Evolutionary conservation across 345 rosid genomes (phyloP), one percentile per base, ranked within the genome.

Genomic region (Camelina neglecta): DNA sequence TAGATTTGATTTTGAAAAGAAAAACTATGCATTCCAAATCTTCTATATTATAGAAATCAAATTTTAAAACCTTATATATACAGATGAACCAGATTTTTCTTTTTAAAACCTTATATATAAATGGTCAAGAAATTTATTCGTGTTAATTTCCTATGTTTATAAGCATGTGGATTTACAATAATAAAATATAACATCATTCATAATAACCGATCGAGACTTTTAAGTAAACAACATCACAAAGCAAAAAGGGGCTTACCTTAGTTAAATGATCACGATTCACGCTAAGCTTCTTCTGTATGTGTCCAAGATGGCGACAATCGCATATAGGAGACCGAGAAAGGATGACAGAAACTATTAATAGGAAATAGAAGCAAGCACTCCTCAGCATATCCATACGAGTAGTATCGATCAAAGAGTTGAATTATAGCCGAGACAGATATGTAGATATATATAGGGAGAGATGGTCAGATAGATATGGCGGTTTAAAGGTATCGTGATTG

Each of bases 221-320:
- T 18, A 53, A 1, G 29, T 26, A 51, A 1, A 13, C 13, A 51
- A 9, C 36, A 29, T 53, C 31, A 23, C 13, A 49, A 24, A 38
- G 1, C 21, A 24, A 47, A 63, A 29, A 29, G 45, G 64, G 18
- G 64, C 77, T 75, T 81, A 75, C 81, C 81, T 78, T 72, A 16
- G n/a, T 53, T 36, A 73, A 33, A 7, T 67, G 63, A 65, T 71
- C 33, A 15, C 11, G 74, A 72, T 72, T 73, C 70, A 77, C 73
- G 55, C 65, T 69, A 49, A 61, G 80, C 69, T 77, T 72, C 63
- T 75, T 68, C 62, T 74, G 72, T 29, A n/a, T 38, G 48, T 64
- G 69, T 42, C 65, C 80, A 48, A 86, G 83, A 73, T 59, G 81
- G 59, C 90, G 89, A 47, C 85, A 86, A 56, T 76, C 71, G 58